phyloP scores from a whole-genome alignment of 192 early-diverging fungal species.

The Backusella circina region DNA sequence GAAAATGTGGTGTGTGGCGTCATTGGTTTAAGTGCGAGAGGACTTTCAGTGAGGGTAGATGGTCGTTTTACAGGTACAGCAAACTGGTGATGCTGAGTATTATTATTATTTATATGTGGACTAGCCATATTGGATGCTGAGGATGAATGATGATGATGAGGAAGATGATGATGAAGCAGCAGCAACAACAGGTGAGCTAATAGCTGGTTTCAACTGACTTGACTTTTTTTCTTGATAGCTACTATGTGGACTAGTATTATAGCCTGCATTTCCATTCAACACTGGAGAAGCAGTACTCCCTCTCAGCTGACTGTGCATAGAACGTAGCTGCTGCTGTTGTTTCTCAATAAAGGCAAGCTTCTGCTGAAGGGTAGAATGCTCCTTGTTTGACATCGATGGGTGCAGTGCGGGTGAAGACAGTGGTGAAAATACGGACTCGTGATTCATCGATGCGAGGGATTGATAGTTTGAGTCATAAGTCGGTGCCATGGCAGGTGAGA shows the following conservation, averaged over 20 bases:
- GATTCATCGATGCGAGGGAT: slow-evolving; percentile 11
- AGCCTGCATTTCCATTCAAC: not conserved
- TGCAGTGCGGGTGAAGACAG: slow-evolving; percentile 62
- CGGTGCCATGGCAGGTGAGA: slow-evolving; percentile 71
- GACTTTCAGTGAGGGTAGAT: not conserved
- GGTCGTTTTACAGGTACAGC: not conserved
- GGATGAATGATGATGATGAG: not conserved
- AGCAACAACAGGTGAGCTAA: not conserved
- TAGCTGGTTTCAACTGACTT: slow-evolving; percentile 8
- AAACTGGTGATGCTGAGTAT: not conserved
- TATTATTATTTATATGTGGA: not conserved
- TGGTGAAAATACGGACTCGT: slow-evolving; percentile 50
- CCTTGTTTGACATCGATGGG: slow-evolving; percentile 23
- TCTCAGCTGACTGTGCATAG: slow-evolving; percentile 2
- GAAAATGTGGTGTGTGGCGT: slow-evolving; percentile 5
- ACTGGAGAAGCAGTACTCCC: not conserved
- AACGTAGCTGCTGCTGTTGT: slow-evolving; percentile 33
- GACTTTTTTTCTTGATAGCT: not conserved
- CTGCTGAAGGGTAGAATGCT: slow-evolving; percentile 18
- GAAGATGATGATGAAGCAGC: not conserved
- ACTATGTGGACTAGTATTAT: not conserved
- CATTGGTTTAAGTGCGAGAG: slow-evolving; percentile 7
- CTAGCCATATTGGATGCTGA: not conserved
- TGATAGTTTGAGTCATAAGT: slow-evolving; percentile 33
- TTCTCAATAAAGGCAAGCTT: slow-evolving; percentile 32